phyloP scores from a whole-genome alignment of 345 rosid genomes.

The Toxicodendron radicans region DNA sequence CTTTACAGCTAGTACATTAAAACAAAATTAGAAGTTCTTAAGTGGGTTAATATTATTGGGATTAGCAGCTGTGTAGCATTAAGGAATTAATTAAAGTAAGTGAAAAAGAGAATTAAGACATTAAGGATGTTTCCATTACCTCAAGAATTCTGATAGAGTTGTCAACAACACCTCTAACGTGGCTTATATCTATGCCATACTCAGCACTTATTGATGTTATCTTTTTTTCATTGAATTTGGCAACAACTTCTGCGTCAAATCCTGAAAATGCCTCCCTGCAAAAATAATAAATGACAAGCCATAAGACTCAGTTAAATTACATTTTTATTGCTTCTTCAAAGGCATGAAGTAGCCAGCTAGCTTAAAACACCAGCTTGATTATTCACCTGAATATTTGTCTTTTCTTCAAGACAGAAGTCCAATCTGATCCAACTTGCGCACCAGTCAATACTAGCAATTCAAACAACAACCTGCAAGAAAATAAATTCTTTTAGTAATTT shows the following conservation, averaged over 20 bases:
- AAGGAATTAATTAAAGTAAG: not conserved
- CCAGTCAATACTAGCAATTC: slow-evolving; percentile 68
- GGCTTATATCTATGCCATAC: slow-evolving; percentile 53
- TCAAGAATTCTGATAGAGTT: slow-evolving; percentile 54
- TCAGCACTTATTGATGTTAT: slow-evolving; percentile 41
- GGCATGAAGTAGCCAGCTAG: not conserved
- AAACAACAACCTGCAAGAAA: slow-evolving; percentile 46
- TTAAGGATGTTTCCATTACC: slow-evolving; percentile 24
- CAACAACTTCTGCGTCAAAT: slow-evolving; percentile 54
- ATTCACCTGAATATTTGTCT: slow-evolving; percentile 51
- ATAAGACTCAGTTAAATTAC: not conserved
- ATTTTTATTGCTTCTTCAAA: not conserved
- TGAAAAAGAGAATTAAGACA: not conserved
- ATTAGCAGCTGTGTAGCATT: not conserved
- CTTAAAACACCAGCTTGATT: not conserved
- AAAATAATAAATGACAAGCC: not conserved
- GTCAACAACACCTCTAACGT: slow-evolving; percentile 53
- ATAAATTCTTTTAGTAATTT: not conserved
- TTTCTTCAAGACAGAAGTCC: slow-evolving; percentile 75
- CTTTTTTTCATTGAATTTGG: slow-evolving; percentile 50
- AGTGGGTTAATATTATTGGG: not conserved
- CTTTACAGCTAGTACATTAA: not conserved
- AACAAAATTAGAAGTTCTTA: not conserved
- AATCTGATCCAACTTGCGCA: slow-evolving; percentile 75
- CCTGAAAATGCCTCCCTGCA: slow-evolving; percentile 60